Conservation (phyloP, 2,329 filamentous ascomycete species). For the Talaromyces sp. region DNA sequence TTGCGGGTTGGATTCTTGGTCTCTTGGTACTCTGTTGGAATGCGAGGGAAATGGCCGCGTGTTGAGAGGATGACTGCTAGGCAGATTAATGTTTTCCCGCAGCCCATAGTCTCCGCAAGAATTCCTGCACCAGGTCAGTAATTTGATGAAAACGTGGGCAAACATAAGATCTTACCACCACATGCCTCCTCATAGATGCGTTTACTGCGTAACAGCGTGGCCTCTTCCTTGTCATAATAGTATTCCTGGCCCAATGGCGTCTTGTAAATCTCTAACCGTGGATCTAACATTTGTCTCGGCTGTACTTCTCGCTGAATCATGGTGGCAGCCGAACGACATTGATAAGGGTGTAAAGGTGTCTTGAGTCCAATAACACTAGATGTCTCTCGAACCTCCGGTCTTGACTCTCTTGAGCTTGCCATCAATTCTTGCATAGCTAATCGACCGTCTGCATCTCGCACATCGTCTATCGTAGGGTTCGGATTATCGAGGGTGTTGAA, state of each 20-base stretch:
- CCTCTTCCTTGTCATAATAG: conserved; percentile 68
- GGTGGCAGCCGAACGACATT: conserved; percentile 72
- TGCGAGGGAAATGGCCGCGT: conserved; percentile 63
- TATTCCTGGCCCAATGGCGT: conserved; percentile 64
- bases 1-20: conserved; percentile 43
- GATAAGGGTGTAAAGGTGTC: conserved; percentile 72
- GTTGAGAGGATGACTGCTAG: conserved; percentile 75
- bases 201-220: conserved; percentile 63
- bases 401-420: conserved; percentile 21
- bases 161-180: too few species aligned
- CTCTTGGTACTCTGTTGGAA: conserved; percentile 62
- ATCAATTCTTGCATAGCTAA: conserved; percentile 41
- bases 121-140: conserved; percentile 34
- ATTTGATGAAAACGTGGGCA: too few species aligned
- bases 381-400: conserved; percentile 21
- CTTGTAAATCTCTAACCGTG: conserved; percentile 61
- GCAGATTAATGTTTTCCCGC: conserved; percentile 86
- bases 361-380: conserved; percentile 39
- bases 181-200: conserved; percentile 69
- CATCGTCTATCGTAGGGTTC: conserved; percentile 30
- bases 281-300: conserved; percentile 66
- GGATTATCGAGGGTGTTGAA: conserved; percentile 51
- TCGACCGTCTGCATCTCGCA: conserved; percentile 35
- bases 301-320: conserved; percentile 81
- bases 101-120: conserved; percentile 52